phyloP scores from a whole-genome alignment of 1,284 basidiomycete genomes.

The Fistulinella cinereoalba region DNA sequence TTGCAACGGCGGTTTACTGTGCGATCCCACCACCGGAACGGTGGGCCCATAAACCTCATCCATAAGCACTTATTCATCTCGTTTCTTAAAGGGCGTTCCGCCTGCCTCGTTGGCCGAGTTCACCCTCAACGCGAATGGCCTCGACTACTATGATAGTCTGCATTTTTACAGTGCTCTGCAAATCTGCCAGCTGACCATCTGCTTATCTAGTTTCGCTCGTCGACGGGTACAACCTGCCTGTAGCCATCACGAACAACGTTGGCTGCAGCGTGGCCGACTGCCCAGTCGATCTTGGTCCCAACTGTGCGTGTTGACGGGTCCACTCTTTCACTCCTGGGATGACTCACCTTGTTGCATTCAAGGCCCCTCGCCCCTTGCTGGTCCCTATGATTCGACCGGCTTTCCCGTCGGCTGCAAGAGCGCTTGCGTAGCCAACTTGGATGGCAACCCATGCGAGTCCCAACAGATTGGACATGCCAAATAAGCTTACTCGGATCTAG shows the following conservation, averaged over 20 bases:
- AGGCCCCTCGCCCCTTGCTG: conserved; percentile 43
- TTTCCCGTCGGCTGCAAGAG: conserved; percentile 49
- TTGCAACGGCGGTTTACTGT: conserved; percentile 56
- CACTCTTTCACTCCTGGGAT: neutral
- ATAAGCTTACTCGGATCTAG: conserved; percentile 12
- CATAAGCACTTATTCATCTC: neutral
- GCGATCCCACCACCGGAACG: conserved; percentile 46
- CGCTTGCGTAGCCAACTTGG: conserved; percentile 46
- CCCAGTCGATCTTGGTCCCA: conserved; percentile 42
- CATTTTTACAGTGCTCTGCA: too few relatives aligned
- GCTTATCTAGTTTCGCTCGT: conserved; percentile 37
- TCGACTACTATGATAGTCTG: conserved; percentile 30
- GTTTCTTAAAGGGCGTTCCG: conserved; percentile 45
- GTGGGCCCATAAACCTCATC: conserved; percentile 29
- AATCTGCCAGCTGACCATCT: neutral
- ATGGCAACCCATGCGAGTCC: conserved; percentile 36
- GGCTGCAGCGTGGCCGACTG: conserved; percentile 43
- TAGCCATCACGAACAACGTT: conserved; percentile 40
- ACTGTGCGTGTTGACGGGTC: conserved; percentile 30
- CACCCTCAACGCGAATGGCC: conserved; percentile 38
- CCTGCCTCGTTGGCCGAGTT: conserved; percentile 62
- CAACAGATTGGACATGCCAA: conserved; percentile 1
- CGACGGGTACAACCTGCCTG: conserved; percentile 48
- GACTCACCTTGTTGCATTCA: neutral
- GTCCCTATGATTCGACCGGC: conserved; percentile 42